Base-by-base conservation (phyloP, 768 basidiomycete species). In the Boletus reticulatus region DNA sequence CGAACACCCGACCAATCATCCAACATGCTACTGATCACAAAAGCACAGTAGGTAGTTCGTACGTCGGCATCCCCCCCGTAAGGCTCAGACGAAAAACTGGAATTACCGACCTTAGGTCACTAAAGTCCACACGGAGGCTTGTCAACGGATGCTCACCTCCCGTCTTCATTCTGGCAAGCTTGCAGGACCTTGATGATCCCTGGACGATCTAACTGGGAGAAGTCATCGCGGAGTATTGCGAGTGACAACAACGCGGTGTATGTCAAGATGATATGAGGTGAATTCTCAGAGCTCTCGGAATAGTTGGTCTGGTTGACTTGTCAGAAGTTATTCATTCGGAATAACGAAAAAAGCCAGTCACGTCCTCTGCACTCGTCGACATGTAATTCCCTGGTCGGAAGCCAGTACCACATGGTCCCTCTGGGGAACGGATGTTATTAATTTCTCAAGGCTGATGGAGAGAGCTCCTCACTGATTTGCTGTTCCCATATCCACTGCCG, bases 211-310 rank as follows among this genome's bases (percentile, higher is more conserved):
- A 99, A 75, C 52, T 74, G 75, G 34, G 80, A 71, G 63, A 95
- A 88, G 61, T 92, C 85, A 65, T 97, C 96, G n/a, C 89, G 81
- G 24, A 99, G 79, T 58, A 97, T 87, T 0, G 88, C 84, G 12
- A 99, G 85, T 0, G 84, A 81, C 5, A 97, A 73, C 12, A 99
- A 68, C 0, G 94, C 92, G 1, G 94, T 92, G 65, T 98, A 99
- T 9, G 95, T 94, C 81, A 94, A 91, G 52, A 97, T 92, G 16
- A 98, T 75, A 69, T 98, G 89, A 1, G 92, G 89, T 17, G 81
- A 79, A 59, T 89, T 82, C 65, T 84, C 83, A 36, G 68, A 69
- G 19, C n/a, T 27, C 56, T 80, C 77, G 11, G 75, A 70, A 61
- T 81, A 77, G 29, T 63, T 57, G 20, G 60, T 65, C 73, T 75